phyloP scores from a whole-genome alignment of 257 asterid genomes.

The Cordia subcordata region DNA sequence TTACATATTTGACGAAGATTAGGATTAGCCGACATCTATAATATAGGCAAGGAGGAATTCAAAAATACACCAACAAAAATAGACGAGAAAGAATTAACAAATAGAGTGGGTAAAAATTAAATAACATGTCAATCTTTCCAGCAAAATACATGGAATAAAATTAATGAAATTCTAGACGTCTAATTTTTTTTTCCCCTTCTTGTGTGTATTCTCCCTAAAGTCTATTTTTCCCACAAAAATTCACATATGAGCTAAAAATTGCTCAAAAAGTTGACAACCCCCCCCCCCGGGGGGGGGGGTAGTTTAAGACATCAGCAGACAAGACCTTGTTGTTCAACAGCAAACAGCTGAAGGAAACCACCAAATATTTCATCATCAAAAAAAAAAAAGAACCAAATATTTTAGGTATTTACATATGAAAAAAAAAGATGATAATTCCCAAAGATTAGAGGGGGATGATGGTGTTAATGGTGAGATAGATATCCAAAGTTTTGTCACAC shows the following conservation, averaged over 20 bases:
- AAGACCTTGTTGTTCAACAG: background rate
- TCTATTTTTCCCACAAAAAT: constrained; percentile 20
- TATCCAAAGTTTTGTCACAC: background rate
- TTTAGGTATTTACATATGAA: constrained; percentile 24
- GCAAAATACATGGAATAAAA: too few relatives aligned
- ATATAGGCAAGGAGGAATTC: too few relatives aligned
- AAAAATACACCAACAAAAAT: too few relatives aligned
- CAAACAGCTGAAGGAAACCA: background rate
- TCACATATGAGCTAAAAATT: constrained; percentile 9
- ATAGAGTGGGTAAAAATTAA: too few relatives aligned
- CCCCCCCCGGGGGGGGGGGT: too few relatives aligned
- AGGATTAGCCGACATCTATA: background rate
- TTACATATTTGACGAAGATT: too few relatives aligned
- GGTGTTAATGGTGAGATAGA: background rate
- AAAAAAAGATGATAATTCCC: constrained; percentile 7
- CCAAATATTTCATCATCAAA: too few relatives aligned
- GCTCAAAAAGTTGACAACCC: background rate
- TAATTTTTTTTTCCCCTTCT: background rate
- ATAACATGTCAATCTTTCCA: too few relatives aligned
- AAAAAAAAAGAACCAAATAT: too few relatives aligned
- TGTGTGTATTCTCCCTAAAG: background rate
- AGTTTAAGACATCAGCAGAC: too few relatives aligned
- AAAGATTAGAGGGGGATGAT: constrained; percentile 1
- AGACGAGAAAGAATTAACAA: too few relatives aligned
- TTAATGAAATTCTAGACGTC: background rate